These are phyloP conservation scores for Cutaneotrichosporon mucoides DNA, from an alignment of 1,284 basidiomycete species.

Conservation along the genomic window DNA sequence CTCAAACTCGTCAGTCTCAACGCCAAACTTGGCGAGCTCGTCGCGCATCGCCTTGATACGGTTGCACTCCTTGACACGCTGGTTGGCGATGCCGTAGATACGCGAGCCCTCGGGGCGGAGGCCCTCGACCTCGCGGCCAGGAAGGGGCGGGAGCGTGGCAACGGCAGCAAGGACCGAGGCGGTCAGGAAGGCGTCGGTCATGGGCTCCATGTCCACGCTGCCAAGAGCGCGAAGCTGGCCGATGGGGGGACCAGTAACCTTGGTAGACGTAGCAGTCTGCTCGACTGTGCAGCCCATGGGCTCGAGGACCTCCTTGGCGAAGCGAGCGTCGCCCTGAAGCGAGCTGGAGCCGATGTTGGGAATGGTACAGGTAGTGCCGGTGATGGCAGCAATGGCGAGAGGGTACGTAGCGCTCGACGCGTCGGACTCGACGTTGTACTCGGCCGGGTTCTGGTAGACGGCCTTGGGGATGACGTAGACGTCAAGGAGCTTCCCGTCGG, in stretches of 20 bases:
- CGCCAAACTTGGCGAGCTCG: slow-evolving; percentile 91
- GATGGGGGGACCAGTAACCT: slow-evolving; percentile 82
- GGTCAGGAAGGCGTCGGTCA: slow-evolving; percentile 99
- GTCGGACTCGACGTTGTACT: slow-evolving; percentile 92
- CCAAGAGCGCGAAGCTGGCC: slow-evolving; percentile 79
- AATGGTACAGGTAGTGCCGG: slow-evolving; percentile 90
- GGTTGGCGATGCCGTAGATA: slow-evolving; percentile 95
- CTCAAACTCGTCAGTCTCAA: slow-evolving; percentile 84
- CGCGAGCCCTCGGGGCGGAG: slow-evolving; percentile 58
- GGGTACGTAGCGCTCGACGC: slow-evolving; percentile 96
- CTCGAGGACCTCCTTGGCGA: slow-evolving; percentile 87
- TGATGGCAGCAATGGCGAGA: slow-evolving; percentile 92
- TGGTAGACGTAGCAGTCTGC: slow-evolving; percentile 84
- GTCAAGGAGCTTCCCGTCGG: slow-evolving; percentile 64
- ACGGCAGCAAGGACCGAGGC: slow-evolving; percentile 88
- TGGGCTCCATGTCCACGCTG: slow-evolving; percentile 93
- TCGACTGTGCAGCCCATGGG: slow-evolving; percentile 91
- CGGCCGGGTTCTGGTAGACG: slow-evolving; percentile 69
- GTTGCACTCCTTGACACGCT: slow-evolving; percentile 98
- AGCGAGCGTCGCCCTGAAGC: slow-evolving; percentile 92
- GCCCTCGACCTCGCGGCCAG: slow-evolving; percentile 41
- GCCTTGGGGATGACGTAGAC: slow-evolving; percentile 85
- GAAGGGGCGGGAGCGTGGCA: slow-evolving; percentile 57
- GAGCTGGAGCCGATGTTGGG: slow-evolving; percentile 85
- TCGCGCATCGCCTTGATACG: slow-evolving; percentile 95